These are phyloP conservation scores for Microsporum audouinii DNA, from an alignment of 2,329 filamentous ascomycete genomes.

Conservation along the genomic window DNA sequence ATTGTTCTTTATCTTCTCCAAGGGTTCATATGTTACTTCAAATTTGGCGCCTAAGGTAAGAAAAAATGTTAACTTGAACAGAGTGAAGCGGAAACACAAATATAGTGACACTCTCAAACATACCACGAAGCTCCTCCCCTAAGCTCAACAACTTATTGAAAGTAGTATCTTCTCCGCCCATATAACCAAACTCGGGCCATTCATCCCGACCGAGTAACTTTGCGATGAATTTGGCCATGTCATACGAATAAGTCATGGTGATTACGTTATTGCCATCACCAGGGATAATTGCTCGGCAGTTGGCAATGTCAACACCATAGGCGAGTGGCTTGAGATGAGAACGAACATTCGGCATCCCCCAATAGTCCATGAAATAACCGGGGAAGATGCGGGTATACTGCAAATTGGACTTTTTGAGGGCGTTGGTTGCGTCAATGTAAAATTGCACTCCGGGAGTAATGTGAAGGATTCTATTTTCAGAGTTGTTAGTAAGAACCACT, in stretches of 20 bases:
- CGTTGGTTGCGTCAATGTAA: background rate
- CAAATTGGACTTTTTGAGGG: background rate
- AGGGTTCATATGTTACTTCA: background rate
- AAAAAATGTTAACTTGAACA: background rate
- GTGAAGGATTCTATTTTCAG: background rate
- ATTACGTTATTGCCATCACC: background rate
- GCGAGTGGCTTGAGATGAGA: background rate
- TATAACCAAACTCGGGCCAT: background rate
- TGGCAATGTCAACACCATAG: background rate
- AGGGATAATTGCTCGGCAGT: background rate
- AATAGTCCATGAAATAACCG: conserved; percentile 2
- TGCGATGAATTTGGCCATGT: conserved; percentile 2
- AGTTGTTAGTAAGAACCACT: background rate
- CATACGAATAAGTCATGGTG: background rate
- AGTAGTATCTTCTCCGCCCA: background rate
- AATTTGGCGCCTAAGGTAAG: background rate
- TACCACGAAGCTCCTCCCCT: background rate
- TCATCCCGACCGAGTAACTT: background rate
- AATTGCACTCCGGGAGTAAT: background rate
- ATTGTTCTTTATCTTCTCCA: background rate
- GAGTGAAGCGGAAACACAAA: background rate
- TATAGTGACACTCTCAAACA: background rate
- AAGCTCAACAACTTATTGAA: background rate
- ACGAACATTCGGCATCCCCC: background rate
- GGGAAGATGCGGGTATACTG: background rate